These are phyloP conservation scores for Scheffersomyces lignosus DNA, from an alignment of 805 yeast genomes.

Conservation along the genomic window DNA sequence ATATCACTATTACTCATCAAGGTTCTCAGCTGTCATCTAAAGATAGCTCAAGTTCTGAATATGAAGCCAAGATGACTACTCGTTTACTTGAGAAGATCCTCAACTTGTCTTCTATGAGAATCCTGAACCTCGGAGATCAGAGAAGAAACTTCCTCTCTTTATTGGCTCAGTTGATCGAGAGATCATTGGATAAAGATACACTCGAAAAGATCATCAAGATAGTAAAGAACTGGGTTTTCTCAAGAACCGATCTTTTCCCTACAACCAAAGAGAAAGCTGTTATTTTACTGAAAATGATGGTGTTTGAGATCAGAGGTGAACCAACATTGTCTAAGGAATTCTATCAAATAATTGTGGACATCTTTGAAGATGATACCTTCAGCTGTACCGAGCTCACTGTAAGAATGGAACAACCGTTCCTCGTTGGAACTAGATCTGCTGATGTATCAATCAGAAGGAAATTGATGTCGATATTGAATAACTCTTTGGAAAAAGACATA, in stretches of 20 bases:
- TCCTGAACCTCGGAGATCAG: constrained; percentile 88
- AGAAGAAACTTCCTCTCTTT: constrained; percentile 83
- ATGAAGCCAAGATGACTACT: constrained; percentile 80
- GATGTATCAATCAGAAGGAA: constrained; percentile 73
- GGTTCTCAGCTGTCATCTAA: constrained; percentile 34
- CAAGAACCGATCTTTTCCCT: constrained; percentile 81
- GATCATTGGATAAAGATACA: constrained; percentile 76
- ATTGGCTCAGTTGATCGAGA: constrained; percentile 85
- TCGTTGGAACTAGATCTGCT: constrained; percentile 86
- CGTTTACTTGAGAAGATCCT: constrained; percentile 72
- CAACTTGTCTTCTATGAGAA: constrained; percentile 75
- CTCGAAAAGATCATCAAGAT: constrained; percentile 72
- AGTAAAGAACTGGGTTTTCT: constrained; percentile 88
- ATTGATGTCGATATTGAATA: constrained; percentile 76
- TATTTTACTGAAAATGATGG: constrained; percentile 87
- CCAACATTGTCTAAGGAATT: constrained; percentile 72
- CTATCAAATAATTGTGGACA: constrained; percentile 82
- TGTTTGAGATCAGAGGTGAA: constrained; percentile 86
- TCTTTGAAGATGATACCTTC: constrained; percentile 77
- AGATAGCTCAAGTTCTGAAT: constrained; percentile 46
- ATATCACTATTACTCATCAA: constrained; percentile 62
- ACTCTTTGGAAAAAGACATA: constrained; percentile 74
- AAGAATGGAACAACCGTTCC: constrained; percentile 93
- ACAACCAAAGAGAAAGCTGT: constrained; percentile 96
- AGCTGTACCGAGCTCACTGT: constrained; percentile 87